Conservation (phyloP, 495 filamentous ascomycete genomes). For the Podospora pseudopauciseta region DNA sequence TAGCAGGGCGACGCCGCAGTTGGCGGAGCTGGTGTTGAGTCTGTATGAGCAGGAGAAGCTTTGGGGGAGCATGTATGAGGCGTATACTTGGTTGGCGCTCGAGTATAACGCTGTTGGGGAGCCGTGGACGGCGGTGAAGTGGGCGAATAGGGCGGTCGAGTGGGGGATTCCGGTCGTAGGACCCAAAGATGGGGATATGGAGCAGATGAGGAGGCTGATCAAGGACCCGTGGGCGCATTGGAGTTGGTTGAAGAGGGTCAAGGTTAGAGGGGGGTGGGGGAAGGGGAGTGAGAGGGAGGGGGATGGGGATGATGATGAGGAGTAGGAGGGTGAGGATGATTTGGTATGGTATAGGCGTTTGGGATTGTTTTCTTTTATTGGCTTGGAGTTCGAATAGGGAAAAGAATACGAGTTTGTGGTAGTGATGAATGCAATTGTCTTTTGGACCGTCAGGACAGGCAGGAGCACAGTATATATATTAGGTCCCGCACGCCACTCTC, state of each 20-base stretch:
- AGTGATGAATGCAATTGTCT: background rate
- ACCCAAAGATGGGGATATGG: constrained; percentile 26
- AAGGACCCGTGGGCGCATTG: constrained; percentile 34
- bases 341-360: background rate
- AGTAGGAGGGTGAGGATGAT: background rate
- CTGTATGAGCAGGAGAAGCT: constrained; percentile 40
- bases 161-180: constrained; percentile 37
- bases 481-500: background rate
- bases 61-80: constrained; percentile 35
- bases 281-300: constrained; percentile 20
- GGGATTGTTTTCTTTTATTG: background rate
- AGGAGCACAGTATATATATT: background rate
- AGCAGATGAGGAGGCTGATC: constrained; percentile 32
- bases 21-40: constrained; percentile 38
- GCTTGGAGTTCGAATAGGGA: background rate
- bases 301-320: constrained; percentile 14
- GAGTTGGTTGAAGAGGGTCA: constrained; percentile 32
- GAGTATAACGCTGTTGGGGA: constrained; percentile 41
- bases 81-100: constrained; percentile 36
- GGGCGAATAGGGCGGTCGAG: constrained; percentile 35
- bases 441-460: background rate
- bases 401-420: background rate
- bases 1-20: constrained; percentile 28
- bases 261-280: constrained; percentile 19
- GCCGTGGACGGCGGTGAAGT: constrained; percentile 35